phyloP scores from a whole-genome alignment of 805 yeast genomes.

The Wickerhamiella allomyrinae region DNA sequence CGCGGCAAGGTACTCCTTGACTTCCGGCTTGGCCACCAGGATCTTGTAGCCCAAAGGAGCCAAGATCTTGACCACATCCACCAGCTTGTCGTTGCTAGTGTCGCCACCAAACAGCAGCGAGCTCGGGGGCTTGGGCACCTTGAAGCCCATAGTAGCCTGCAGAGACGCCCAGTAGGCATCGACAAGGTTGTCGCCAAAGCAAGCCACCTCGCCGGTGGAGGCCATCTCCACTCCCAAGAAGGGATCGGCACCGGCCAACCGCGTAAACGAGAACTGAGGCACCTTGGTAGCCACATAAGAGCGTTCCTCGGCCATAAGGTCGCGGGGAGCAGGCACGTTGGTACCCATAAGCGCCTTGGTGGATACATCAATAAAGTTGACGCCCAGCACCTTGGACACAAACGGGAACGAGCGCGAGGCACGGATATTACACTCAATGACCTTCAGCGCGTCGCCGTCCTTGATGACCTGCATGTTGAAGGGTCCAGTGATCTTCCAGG shows the following conservation, averaged over 20 bases:
- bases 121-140: conserved; percentile 78
- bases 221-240: conserved; percentile 99
- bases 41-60: conserved; percentile 66
- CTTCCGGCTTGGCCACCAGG: conserved; percentile 61
- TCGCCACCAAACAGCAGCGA: conserved; percentile 95
- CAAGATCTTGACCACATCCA: conserved; percentile 55
- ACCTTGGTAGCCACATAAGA: conserved; percentile 91
- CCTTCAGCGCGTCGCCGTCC: conserved; percentile 87
- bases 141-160: conserved; percentile 94
- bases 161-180: conserved; percentile 98
- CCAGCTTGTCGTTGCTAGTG: conserved; percentile 52
- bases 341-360: conserved; percentile 70
- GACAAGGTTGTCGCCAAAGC: conserved; percentile 70
- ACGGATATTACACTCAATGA: conserved; percentile 95
- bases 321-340: conserved; percentile 61
- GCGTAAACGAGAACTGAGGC: conserved; percentile 95
- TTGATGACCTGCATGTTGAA: conserved; percentile 98
- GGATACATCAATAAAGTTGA: conserved; percentile 89
- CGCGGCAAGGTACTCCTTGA: conserved; percentile 49
- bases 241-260: conserved; percentile 99
- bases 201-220: conserved; percentile 97
- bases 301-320: conserved; percentile 65
- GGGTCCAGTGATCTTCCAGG: conserved; percentile 95
- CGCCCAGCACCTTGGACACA: conserved; percentile 91
- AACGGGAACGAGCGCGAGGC: conserved; percentile 99